Base-by-base conservation (phyloP, 805 yeast genomes). In the Ogataea henricii region DNA sequence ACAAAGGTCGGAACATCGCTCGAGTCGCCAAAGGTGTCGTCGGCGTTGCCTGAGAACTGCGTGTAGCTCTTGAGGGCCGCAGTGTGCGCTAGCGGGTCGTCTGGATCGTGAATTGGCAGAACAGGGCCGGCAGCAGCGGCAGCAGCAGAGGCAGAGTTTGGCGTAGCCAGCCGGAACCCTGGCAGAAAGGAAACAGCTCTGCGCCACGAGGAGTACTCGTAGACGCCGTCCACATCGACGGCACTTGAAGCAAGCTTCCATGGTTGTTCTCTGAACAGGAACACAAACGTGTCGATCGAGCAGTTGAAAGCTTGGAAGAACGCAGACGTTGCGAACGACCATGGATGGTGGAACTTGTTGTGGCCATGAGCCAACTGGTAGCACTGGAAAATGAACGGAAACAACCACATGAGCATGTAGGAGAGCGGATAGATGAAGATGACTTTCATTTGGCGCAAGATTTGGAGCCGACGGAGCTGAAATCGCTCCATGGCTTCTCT, bases 381-480 rank as follows among this genome's bases (percentile, higher is more conserved):
- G 47, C 81, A 72, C 57, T 85, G 87, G 29, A 80, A 72, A 4
- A 84, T 76, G 51, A 88, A 78, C 1, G 97, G 97, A 54, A 87
- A 83, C 17, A 85, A 60, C 97, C 97, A 90, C 40, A 89, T 66
- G 22, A 86, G 72, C 48, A 89, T 73, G 65, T 89, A 90, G 2
- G 96, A 85, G 35, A 85, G 69, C 3, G 97, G 97, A 62, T 90
- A 90, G 39, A 90, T 74, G 65, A 90, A 89, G 40, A 90, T 84
- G 26, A 85, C 75, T 58, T 82, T 82, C 77, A 88, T 82, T 67
- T 90, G 96, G 47, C 82, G 81, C 62, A 85, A 82, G 43, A 90
- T 87, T 52, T 78, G 76, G 23, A 76, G 67, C 54, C 89, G 82
- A 16, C 94, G 72, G 32, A 75, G 69, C 49, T 84, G 77, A 63